Conservation (phyloP, 129 eudicot species). For the Ambrosia trifida region DNA sequence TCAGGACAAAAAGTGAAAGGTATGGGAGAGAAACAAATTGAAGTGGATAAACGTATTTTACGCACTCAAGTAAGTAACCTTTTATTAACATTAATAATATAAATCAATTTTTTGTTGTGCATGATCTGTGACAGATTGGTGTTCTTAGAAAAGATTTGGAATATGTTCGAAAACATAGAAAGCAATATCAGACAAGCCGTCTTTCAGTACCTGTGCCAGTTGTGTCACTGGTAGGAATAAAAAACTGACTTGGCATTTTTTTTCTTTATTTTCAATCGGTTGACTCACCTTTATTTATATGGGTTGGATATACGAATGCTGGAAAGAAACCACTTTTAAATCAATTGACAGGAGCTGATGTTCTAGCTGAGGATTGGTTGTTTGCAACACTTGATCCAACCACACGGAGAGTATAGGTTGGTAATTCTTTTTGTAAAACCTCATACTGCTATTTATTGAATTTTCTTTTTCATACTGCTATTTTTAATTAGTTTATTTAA, state of each 20-base stretch:
- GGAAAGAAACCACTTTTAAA: slow-evolving; percentile 93
- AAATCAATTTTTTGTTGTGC: neutral
- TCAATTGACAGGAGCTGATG: slow-evolving; percentile 86
- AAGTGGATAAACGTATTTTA: slow-evolving; percentile 95
- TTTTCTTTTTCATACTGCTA: neutral
- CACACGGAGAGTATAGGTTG: slow-evolving; percentile 89
- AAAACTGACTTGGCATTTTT: neutral
- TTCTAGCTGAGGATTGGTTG: slow-evolving; percentile 91
- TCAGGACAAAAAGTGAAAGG: slow-evolving; percentile 98
- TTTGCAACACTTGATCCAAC: slow-evolving; percentile 99
- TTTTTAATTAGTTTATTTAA: neutral
- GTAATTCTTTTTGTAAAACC: slow-evolving; percentile 10
- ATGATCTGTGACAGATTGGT: slow-evolving; percentile 57
- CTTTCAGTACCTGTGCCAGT: slow-evolving; percentile 19
- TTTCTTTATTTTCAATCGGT: neutral
- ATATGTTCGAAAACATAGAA: too few species aligned
- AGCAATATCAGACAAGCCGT: too few species aligned
- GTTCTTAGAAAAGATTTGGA: too few species aligned
- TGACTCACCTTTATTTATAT: slow-evolving; percentile 12
- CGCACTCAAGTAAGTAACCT: slow-evolving; percentile 74
- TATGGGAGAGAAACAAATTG: slow-evolving; percentile 99
- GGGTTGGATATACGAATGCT: slow-evolving; percentile 98
- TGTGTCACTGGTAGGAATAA: slow-evolving; percentile 72
- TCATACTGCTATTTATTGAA: slow-evolving; percentile 1
- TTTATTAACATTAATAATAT: slow-evolving; percentile 1